Evolutionary conservation across 176 grass and related monocot genomes (phyloP).

Genomic region (Eragrostis nindensis): DNA sequence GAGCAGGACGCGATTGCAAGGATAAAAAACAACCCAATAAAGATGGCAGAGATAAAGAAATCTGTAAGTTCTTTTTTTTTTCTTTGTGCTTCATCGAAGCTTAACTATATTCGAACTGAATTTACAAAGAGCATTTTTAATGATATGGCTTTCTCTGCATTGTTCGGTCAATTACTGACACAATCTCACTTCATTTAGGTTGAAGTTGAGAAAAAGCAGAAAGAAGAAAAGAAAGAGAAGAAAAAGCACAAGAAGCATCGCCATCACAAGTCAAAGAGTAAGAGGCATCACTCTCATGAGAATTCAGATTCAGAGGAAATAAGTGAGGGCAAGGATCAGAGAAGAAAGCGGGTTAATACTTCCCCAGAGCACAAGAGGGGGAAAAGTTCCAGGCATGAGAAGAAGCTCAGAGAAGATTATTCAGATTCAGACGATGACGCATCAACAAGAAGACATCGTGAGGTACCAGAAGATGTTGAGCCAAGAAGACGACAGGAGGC

Average conservation of each 20-base stretch:
- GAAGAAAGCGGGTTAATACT: constrained; percentile 45
- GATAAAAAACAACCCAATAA: constrained; percentile 98
- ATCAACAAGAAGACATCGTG: not conserved
- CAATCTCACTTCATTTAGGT: constrained; percentile 52
- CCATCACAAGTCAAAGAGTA: constrained; percentile 60
- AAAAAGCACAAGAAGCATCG: constrained; percentile 74
- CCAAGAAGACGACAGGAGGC: constrained; percentile 22
- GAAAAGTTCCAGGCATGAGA: constrained; percentile 58
- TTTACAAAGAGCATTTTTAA: not conserved
- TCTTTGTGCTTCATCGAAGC: not conserved
- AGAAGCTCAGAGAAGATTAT: constrained; percentile 47
- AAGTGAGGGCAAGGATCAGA: constrained; percentile 51
- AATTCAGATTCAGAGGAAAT: constrained; percentile 62
- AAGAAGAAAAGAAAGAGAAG: constrained; percentile 72
- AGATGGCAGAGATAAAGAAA: constrained; percentile 98
- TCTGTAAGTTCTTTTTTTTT: constrained; percentile 61
- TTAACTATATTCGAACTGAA: not conserved
- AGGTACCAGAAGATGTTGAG: not conserved
- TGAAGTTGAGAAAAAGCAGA: constrained; percentile 79
- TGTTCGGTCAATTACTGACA: constrained; percentile 23
- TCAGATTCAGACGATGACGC: constrained; percentile 37
- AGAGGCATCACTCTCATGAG: constrained; percentile 42
- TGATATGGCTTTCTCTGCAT: constrained; percentile 11
- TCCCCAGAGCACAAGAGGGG: constrained; percentile 37
- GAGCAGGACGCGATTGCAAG: constrained; percentile 89